Conservation (phyloP, 805 yeast species). For the Saccharomyces eubayanus region DNA sequence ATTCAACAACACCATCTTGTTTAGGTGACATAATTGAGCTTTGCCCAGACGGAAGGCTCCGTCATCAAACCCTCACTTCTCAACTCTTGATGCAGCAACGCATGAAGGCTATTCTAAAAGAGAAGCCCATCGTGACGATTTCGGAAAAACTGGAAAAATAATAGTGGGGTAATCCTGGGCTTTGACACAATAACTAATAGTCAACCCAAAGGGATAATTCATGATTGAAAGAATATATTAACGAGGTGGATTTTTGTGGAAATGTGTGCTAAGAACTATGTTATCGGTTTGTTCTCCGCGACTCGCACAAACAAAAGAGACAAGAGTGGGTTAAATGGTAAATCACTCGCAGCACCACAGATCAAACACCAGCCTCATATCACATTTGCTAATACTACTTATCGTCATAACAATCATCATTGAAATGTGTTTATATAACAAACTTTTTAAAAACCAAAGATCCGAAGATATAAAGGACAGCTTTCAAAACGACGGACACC, state of each 20-base stretch:
- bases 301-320: background rate
- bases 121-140: background rate
- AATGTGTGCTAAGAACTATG: background rate
- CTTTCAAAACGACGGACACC: background rate
- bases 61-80: background rate
- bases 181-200: background rate
- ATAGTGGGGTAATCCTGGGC: background rate
- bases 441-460: constrained; percentile 4
- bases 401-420: constrained; percentile 2
- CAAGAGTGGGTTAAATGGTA: background rate
- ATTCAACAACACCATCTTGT: background rate
- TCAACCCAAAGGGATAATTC: background rate
- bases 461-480: background rate
- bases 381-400: background rate
- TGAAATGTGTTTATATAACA: constrained; percentile 12
- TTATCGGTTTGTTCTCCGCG: background rate
- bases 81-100: background rate
- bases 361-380: background rate
- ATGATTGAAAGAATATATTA: background rate
- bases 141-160: background rate
- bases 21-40: background rate
- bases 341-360: background rate
- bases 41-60: background rate
- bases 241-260: background rate
- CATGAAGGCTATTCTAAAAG: background rate